Conservation (phyloP, 441 rosid genomes). For the Pelargonium citronellum region DNA sequence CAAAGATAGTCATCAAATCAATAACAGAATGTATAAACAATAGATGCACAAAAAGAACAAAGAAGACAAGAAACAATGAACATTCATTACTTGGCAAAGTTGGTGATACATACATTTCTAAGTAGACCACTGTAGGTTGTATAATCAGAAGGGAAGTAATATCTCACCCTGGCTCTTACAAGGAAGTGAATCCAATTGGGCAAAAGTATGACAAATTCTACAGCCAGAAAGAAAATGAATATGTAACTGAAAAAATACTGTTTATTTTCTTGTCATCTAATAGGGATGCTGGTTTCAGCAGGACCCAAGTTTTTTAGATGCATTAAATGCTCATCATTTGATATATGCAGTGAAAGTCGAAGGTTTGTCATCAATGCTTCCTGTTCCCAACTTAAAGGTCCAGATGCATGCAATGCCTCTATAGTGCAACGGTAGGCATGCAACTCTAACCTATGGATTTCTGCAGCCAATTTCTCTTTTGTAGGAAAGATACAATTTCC, state of each 20-base stretch:
- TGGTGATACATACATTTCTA: slow-evolving; percentile 30
- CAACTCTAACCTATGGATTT: slow-evolving; percentile 55
- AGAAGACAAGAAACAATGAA: slow-evolving; percentile 11
- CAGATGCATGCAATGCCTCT: slow-evolving; percentile 58
- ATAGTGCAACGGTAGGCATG: slow-evolving; percentile 53
- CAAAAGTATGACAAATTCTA: slow-evolving; percentile 26
- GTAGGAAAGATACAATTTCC: slow-evolving; percentile 27
- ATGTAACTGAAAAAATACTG: slow-evolving; percentile 11
- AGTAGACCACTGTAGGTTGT: slow-evolving; percentile 25
- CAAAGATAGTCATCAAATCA: background rate
- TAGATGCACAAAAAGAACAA: background rate
- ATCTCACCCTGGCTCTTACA: slow-evolving; percentile 32
- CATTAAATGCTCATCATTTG: slow-evolving; percentile 61
- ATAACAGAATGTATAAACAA: slow-evolving; percentile 1
- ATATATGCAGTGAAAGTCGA: slow-evolving; percentile 52
- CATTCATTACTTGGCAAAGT: slow-evolving; percentile 22
- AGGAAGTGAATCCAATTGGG: slow-evolving; percentile 10
- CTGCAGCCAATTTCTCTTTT: slow-evolving; percentile 32
- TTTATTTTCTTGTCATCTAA: slow-evolving; percentile 25
- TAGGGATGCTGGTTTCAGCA: slow-evolving; percentile 29
- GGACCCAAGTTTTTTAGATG: slow-evolving; percentile 51
- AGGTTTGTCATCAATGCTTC: slow-evolving; percentile 60
- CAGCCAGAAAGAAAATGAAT: slow-evolving; percentile 20
- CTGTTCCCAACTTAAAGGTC: slow-evolving; percentile 64
- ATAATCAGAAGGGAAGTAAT: slow-evolving; percentile 19